Conservation (phyloP, 805 yeast species). For the Kregervanrija fluxuum region DNA sequence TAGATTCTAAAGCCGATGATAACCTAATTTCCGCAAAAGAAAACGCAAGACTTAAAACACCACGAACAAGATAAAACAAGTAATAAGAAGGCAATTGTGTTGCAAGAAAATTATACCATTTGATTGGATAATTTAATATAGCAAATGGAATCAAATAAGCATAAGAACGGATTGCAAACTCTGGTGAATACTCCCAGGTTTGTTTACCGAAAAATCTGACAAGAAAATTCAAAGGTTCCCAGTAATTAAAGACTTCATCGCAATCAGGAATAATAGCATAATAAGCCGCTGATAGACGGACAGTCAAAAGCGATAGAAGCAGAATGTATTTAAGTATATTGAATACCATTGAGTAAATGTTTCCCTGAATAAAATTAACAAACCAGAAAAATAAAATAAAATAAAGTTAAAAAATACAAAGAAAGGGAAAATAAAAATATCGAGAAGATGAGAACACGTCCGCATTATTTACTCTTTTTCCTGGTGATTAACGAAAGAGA, state of each 20-base stretch:
- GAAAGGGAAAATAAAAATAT: not conserved
- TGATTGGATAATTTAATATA: slow-evolving; percentile 19
- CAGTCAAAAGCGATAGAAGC: not conserved
- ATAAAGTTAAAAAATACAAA: not conserved
- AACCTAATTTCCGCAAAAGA: slow-evolving; percentile 48
- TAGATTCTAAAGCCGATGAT: slow-evolving; percentile 32
- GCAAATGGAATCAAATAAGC: slow-evolving; percentile 54
- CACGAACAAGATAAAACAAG: slow-evolving; percentile 49
- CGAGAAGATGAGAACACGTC: too few species aligned
- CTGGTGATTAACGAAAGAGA: too few species aligned
- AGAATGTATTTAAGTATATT: too few species aligned
- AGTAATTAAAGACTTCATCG: slow-evolving; percentile 87
- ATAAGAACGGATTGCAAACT: slow-evolving; percentile 82
- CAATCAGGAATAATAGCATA: slow-evolving; percentile 79
- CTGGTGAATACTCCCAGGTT: slow-evolving; percentile 96
- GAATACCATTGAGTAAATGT: too few species aligned
- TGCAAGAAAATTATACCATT: slow-evolving; percentile 5
- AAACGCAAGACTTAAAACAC: slow-evolving; percentile 33
- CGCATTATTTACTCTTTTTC: too few species aligned
- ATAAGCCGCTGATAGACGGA: slow-evolving; percentile 28
- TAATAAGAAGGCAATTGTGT: slow-evolving; percentile 10
- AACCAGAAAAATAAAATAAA: slow-evolving; percentile 4
- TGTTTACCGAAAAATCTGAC: slow-evolving; percentile 82
- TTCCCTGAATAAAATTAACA: slow-evolving; percentile 1
- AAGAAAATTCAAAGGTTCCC: slow-evolving; percentile 85